These are phyloP conservation scores for Arachis hypogaea DNA, from an alignment of 306 rosid genomes.

Conservation along the genomic window DNA sequence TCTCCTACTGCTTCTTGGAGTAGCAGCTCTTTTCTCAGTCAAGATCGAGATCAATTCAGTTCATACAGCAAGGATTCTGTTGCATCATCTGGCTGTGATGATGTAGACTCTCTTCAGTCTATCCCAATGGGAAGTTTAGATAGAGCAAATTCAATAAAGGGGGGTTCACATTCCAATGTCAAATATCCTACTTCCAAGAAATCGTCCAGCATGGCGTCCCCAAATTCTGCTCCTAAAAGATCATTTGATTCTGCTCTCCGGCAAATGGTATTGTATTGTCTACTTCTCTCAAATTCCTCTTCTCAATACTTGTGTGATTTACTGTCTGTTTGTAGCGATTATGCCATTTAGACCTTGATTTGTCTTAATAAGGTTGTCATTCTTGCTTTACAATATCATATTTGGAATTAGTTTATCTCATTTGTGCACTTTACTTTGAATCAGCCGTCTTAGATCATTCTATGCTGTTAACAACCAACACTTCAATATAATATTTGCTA, in stretches of 20 bases:
- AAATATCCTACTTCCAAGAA: slow-evolving; percentile 67
- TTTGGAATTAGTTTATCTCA: background rate
- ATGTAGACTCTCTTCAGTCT: slow-evolving; percentile 74
- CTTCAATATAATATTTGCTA: background rate
- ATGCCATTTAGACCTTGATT: background rate
- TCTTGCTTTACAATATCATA: too few relatives aligned
- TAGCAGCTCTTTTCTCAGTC: slow-evolving; percentile 70
- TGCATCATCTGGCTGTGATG: slow-evolving; percentile 81
- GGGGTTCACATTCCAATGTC: slow-evolving; percentile 53
- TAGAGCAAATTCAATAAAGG: slow-evolving; percentile 54
- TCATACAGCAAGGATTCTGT: slow-evolving; percentile 79
- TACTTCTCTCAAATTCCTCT: slow-evolving; percentile 1
- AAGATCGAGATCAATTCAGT: slow-evolving; percentile 75
- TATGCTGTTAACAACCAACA: background rate
- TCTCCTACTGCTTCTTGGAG: slow-evolving; percentile 86
- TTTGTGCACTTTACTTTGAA: background rate
- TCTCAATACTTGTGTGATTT: slow-evolving; percentile 16
- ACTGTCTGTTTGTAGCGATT: too few relatives aligned
- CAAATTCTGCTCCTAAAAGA: slow-evolving; percentile 76
- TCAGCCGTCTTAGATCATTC: slow-evolving; percentile 20
- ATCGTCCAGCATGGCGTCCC: slow-evolving; percentile 53
- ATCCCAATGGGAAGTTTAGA: slow-evolving; percentile 66
- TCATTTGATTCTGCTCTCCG: slow-evolving; percentile 72
- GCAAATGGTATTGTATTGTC: slow-evolving; percentile 64
- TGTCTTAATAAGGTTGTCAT: too few relatives aligned